A percentile compares a stretch with the other conserved stretches of the same genome.
Evolutionary conservation across 768 basidiomycete species (phyloP).

Genomic region (Lentinula aciculospora): DNA sequence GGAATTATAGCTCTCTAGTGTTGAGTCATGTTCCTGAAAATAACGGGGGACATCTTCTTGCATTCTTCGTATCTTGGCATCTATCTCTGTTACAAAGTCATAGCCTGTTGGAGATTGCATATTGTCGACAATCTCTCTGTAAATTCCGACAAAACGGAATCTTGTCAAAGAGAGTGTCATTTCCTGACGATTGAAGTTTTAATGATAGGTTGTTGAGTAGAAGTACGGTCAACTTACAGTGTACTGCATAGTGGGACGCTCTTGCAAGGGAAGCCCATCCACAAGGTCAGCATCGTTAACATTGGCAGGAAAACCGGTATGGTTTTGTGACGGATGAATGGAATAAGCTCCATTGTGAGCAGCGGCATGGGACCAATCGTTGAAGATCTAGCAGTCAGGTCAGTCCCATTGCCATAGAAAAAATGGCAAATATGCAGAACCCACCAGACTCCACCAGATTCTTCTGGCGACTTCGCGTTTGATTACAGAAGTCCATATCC

Average conservation of each 20-base stretch:
- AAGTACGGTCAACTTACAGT: slow-evolving; percentile 11
- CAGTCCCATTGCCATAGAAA: background rate
- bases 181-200: no score
- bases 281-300: slow-evolving; percentile 20
- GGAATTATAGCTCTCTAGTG: background rate
- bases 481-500: slow-evolving; percentile 18
- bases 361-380: slow-evolving; percentile 22
- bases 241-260: slow-evolving; percentile 14
- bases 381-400: slow-evolving; percentile 14
- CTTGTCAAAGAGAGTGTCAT: slow-evolving; percentile 19
- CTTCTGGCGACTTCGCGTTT: slow-evolving; percentile 20
- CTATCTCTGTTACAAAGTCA: slow-evolving; percentile 16
- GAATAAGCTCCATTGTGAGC: slow-evolving; percentile 21
- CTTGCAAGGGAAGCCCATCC: slow-evolving; percentile 12
- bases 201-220: no score
- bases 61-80: slow-evolving; percentile 14
- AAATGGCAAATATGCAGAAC: no score
- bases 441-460: slow-evolving; percentile 21
- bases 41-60: slow-evolving; percentile 13
- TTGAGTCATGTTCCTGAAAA: slow-evolving; percentile 2
- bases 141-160: slow-evolving; percentile 17
- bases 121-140: slow-evolving; percentile 19
- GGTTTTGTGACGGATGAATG: slow-evolving; percentile 22
- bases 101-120: slow-evolving; percentile 19
- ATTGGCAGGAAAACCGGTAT: slow-evolving; percentile 20